Evolutionary conservation across 495 filamentous ascomycete species (phyloP).

Genomic region (Trichoderma erinaceum): DNA sequence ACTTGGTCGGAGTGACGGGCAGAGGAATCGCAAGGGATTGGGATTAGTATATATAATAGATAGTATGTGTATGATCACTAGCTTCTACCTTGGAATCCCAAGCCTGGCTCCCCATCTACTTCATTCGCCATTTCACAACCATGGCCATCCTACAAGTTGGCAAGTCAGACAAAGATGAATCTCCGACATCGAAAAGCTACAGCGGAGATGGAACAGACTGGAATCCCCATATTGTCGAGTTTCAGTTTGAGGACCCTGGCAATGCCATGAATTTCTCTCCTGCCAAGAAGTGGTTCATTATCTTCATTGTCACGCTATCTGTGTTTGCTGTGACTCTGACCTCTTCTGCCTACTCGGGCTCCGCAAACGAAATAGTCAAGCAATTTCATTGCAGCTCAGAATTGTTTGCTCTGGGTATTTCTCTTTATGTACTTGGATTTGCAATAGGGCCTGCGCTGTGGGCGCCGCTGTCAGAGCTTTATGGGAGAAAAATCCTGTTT

Average conservation of each 20-base stretch:
- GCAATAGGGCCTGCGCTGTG: constrained; percentile 40
- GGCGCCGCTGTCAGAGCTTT: constrained; percentile 44
- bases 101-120: background rate
- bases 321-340: constrained; percentile 54
- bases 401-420: constrained; percentile 36
- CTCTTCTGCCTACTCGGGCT: constrained; percentile 38
- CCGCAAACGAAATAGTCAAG: constrained; percentile 26
- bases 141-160: background rate
- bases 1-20: background rate
- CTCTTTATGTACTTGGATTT: constrained; percentile 43
- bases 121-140: background rate
- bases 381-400: constrained; percentile 36
- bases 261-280: background rate
- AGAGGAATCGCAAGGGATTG: background rate
- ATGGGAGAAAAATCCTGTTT: constrained; percentile 55
- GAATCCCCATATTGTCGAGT: background rate
- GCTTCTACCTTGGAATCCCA: background rate
- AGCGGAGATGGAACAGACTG: background rate
- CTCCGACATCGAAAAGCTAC: background rate
- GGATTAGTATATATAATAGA: background rate
- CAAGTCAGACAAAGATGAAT: background rate
- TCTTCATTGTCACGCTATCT: constrained; percentile 47
- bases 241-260: background rate
- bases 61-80: background rate
- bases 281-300: constrained; percentile 49